phyloP scores from a whole-genome alignment of 345 rosid genomes.

The Populus simonii region DNA sequence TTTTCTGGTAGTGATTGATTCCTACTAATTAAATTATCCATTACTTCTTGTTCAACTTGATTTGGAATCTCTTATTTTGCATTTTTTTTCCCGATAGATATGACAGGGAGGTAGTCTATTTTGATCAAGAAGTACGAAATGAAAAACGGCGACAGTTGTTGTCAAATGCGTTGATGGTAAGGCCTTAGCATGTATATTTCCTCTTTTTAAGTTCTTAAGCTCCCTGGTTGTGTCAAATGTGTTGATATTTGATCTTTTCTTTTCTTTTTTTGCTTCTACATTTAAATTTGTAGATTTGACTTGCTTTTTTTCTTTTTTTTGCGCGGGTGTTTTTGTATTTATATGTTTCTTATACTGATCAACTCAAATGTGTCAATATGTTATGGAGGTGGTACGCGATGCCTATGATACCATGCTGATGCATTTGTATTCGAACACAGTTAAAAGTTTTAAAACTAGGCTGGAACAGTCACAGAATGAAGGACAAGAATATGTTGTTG shows the following conservation, averaged over 20 bases:
- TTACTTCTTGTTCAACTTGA: background rate
- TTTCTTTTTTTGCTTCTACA: too few species aligned
- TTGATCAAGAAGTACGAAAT: constrained; percentile 70
- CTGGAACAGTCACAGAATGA: constrained; percentile 46
- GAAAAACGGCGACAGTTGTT: constrained; percentile 52
- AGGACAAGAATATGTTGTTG: constrained; percentile 64
- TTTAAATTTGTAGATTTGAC: too few species aligned
- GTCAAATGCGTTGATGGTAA: constrained; percentile 66
- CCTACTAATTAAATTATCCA: too few species aligned
- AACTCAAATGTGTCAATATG: background rate
- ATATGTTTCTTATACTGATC: background rate
- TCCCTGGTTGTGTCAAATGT: background rate
- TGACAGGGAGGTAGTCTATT: constrained; percentile 60
- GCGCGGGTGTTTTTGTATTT: too few species aligned
- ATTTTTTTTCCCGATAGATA: constrained; percentile 40
- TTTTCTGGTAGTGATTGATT: too few species aligned
- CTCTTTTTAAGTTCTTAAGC: background rate
- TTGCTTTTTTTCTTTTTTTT: too few species aligned
- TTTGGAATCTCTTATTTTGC: background rate
- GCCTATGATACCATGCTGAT: constrained; percentile 51
- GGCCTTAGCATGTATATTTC: background rate
- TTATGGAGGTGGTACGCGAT: constrained; percentile 48
- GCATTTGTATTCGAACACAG: constrained; percentile 51
- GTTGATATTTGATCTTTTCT: background rate
- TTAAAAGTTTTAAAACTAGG: constrained; percentile 46